Evolutionary conservation across 2,329 filamentous ascomycete genomes (phyloP).

Genomic region (Trichoderma brevicompactum): DNA sequence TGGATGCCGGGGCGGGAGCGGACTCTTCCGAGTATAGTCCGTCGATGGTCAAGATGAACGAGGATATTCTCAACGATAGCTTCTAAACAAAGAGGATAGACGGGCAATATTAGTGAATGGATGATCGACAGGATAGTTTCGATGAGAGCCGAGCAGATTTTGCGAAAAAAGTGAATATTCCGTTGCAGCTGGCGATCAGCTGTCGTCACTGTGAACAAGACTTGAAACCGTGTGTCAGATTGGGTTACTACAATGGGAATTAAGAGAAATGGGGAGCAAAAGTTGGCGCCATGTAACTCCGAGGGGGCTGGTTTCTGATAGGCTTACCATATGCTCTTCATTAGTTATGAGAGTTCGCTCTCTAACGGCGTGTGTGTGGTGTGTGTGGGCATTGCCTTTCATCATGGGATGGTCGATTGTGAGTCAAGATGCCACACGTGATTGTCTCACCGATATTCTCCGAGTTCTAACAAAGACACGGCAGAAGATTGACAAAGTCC

Average conservation of each 20-base stretch:
- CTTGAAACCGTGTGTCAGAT: too few species aligned
- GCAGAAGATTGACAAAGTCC: not conserved
- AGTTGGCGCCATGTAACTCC: too few species aligned
- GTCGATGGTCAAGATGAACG: constrained; percentile 67
- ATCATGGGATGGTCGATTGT: not conserved
- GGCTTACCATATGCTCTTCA: too few species aligned
- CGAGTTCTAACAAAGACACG: not conserved
- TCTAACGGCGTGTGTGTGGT: too few species aligned
- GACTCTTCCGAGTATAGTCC: constrained; percentile 64
- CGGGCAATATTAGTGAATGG: not conserved
- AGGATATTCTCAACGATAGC: constrained; percentile 65
- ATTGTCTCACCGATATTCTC: constrained; percentile 2
- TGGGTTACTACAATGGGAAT: too few species aligned
- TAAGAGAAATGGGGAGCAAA: too few species aligned
- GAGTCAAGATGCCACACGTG: not conserved
- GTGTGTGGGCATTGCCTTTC: not conserved
- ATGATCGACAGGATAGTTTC: not conserved
- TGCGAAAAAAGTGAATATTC: not conserved
- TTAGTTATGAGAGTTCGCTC: too few species aligned
- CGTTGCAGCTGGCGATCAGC: not conserved
- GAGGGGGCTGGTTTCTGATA: too few species aligned
- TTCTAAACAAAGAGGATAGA: constrained; percentile 48
- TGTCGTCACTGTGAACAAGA: not conserved
- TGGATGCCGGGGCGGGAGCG: constrained; percentile 70
- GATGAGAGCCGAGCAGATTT: too few species aligned